Conservation (phyloP, 1,284 basidiomycete genomes). For the Coniophora puteana region DNA sequence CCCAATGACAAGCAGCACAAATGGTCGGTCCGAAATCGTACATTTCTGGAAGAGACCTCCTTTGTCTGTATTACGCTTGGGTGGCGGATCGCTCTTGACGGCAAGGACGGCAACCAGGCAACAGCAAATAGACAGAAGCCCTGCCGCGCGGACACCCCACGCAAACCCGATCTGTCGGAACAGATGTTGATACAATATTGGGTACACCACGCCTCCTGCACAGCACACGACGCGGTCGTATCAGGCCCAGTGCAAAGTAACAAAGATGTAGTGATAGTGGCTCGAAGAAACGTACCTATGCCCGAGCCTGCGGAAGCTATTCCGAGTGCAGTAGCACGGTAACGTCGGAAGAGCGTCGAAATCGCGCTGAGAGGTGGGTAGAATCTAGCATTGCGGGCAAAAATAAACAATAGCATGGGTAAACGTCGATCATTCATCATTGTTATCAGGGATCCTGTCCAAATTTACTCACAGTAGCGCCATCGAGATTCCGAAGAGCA, state of each 20-base stretch:
- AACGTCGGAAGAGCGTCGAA: constrained; percentile 49
- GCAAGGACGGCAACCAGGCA: constrained; percentile 40
- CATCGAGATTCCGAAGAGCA: constrained; percentile 56
- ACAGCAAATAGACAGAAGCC: constrained; percentile 36
- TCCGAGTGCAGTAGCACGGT: constrained; percentile 58
- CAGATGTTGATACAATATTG: constrained; percentile 58
- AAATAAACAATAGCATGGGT: constrained; percentile 16
- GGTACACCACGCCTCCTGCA: constrained; percentile 66
- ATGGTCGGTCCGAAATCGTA: constrained; percentile 37
- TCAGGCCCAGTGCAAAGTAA: constrained; percentile 14
- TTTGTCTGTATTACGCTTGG: constrained; percentile 23
- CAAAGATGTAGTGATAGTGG: constrained; percentile 12
- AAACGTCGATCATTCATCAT: constrained; percentile 4
- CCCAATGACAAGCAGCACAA: constrained; percentile 41
- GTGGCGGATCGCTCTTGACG: constrained; percentile 25
- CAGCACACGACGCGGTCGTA: constrained; percentile 63
- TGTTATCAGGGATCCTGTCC: constrained; percentile 7
- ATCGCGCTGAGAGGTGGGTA: constrained; percentile 53
- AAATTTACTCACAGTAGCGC: constrained; percentile 47
- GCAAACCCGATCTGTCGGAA: constrained; percentile 55
- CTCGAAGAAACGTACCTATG: constrained; percentile 35
- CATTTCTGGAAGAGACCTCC: constrained; percentile 12
- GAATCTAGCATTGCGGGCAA: no score
- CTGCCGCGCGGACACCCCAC: constrained; percentile 55
- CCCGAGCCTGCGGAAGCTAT: constrained; percentile 52